Conservation (phyloP, 2,329 filamentous ascomycete species). For the Cladosporium colombiae region DNA sequence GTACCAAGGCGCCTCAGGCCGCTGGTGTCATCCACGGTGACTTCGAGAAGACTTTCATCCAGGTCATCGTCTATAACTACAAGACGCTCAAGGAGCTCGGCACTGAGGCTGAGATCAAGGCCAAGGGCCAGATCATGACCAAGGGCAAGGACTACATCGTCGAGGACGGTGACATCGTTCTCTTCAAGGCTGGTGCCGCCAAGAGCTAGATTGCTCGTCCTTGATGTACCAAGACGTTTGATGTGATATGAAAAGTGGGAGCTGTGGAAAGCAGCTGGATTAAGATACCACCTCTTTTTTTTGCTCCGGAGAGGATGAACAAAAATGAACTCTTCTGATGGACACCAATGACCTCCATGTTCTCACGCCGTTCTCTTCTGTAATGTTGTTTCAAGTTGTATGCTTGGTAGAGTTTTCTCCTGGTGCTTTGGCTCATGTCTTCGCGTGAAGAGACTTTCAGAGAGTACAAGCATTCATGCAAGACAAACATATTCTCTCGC, state of each 20-base stretch:
- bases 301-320: constrained; percentile 8
- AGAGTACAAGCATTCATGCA: not conserved
- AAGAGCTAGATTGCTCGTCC: constrained; percentile 51
- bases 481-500: no score
- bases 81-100: constrained; percentile 77
- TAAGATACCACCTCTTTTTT: constrained; percentile 18
- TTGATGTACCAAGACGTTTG: constrained; percentile 15
- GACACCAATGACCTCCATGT: not conserved
- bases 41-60: constrained; percentile 99
- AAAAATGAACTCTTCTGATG: constrained; percentile 16
- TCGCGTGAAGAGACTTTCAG: not conserved
- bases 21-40: constrained; percentile 98
- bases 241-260: constrained; percentile 20
- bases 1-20: constrained; percentile 95
- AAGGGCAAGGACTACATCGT: constrained; percentile 98
- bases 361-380: not conserved
- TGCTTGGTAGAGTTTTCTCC: not conserved
- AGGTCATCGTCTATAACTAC: constrained; percentile 93
- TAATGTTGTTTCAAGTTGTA: not conserved
- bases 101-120: constrained; percentile 84
- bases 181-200: constrained; percentile 87
- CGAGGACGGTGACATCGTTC: constrained; percentile 76
- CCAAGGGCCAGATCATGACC: constrained; percentile 95
- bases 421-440: not conserved
- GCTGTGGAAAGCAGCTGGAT: constrained; percentile 13